These are phyloP conservation scores for Musa itinerans DNA, from an alignment of 176 grass and related monocot genomes.

Conservation along the genomic window DNA sequence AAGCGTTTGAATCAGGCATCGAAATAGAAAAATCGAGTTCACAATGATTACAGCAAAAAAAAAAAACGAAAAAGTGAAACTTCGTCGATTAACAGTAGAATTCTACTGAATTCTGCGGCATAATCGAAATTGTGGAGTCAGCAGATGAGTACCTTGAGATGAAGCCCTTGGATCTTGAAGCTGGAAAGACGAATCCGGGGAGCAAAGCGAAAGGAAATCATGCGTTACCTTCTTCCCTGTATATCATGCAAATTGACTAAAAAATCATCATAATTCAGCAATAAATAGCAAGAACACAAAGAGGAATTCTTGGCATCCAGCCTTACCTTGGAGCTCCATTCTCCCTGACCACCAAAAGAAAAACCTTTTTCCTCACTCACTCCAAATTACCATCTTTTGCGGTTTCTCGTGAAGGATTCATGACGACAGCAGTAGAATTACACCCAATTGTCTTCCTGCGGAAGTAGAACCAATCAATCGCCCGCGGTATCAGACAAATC, in stretches of 20 bases:
- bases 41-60: background rate
- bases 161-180: constrained; percentile 9
- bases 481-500: no score
- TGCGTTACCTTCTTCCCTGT: constrained; percentile 17
- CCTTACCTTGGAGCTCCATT: constrained; percentile 11
- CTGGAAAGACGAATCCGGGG: constrained; percentile 1
- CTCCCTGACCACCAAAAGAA: background rate
- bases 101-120: background rate
- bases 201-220: constrained; percentile 17
- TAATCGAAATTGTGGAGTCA: no score
- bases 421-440: background rate
- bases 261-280: background rate
- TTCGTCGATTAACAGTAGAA: background rate
- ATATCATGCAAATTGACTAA: background rate
- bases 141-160: constrained; percentile 3
- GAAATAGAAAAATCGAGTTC: background rate
- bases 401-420: background rate
- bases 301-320: background rate
- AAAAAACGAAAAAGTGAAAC: background rate
- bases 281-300: background rate
- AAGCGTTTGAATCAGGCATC: background rate
- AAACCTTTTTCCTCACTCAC: background rate
- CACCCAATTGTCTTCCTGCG: background rate
- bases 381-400: background rate
- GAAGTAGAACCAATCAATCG: no score